Evolutionary conservation across 2,329 filamentous ascomycete genomes (phyloP).

Genomic region (Curvularia sp.): DNA sequence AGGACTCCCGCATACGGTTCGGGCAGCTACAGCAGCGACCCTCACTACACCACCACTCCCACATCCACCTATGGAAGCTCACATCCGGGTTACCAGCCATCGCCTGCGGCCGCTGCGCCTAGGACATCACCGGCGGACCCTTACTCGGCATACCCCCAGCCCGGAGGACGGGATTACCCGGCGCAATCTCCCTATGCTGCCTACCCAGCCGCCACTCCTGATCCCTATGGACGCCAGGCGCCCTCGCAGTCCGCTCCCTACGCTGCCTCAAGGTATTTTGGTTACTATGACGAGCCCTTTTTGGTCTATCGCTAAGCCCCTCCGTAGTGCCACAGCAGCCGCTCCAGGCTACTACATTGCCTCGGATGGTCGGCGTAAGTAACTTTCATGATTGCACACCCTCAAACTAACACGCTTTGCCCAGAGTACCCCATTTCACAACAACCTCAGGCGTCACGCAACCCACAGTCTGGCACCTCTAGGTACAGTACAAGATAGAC

Average conservation of each 20-base stretch:
- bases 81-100: conserved; percentile 37
- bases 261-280: conserved; percentile 52
- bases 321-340: conserved; percentile 40
- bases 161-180: conserved; percentile 32
- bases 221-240: conserved; percentile 37
- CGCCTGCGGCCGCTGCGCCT: conserved; percentile 33
- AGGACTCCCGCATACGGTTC: conserved; percentile 27
- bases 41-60: conserved; percentile 45
- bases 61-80: conserved; percentile 36
- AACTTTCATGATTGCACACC: conserved; percentile 5
- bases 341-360: conserved; percentile 48
- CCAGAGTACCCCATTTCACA: conserved; percentile 46
- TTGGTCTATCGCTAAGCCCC: conserved; percentile 52
- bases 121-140: conserved; percentile 44
- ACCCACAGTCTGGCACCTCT: conserved; percentile 33
- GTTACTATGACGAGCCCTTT: conserved; percentile 47
- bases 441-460: conserved; percentile 36
- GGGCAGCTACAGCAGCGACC: conserved; percentile 34
- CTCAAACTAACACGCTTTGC: conserved; percentile 26
- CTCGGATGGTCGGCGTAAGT: conserved; percentile 50
- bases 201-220: conserved; percentile 40
- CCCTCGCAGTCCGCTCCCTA: conserved; percentile 31
- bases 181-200: conserved; percentile 33
- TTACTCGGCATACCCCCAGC: conserved; percentile 41
- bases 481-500: conserved; percentile 37